Evolutionary conservation across 208 protist genomes (phyloP).

Genomic region (Crithidia fasciculata): DNA sequence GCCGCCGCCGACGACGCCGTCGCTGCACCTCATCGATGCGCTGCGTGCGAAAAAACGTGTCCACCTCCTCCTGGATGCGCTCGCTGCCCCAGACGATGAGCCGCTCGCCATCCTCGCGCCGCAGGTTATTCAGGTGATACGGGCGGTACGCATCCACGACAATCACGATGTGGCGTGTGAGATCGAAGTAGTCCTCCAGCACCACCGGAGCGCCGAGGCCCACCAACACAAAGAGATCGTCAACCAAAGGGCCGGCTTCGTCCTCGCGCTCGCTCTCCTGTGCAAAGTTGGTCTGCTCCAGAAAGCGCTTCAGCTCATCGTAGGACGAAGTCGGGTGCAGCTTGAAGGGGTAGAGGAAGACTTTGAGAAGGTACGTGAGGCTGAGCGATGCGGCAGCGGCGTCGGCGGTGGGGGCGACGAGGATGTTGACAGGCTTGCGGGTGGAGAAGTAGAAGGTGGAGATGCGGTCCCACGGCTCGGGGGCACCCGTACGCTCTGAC

Average conservation of each 20-base stretch:
- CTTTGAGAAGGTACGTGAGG: slow-evolving; percentile 69
- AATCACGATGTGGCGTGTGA: slow-evolving; percentile 71
- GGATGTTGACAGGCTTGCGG: slow-evolving; percentile 69
- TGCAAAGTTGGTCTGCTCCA: slow-evolving; percentile 60
- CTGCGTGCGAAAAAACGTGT: slow-evolving; percentile 71
- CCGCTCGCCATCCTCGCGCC: slow-evolving; percentile 49
- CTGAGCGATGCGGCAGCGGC: slow-evolving; percentile 79
- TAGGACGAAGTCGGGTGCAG: slow-evolving; percentile 76
- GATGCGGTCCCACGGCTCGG: slow-evolving; percentile 72
- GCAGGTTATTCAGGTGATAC: slow-evolving; percentile 76
- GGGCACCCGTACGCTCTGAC: too few relatives aligned
- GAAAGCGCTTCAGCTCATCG: slow-evolving; percentile 54
- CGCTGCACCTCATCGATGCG: slow-evolving; percentile 28
- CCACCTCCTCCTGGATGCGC: slow-evolving; percentile 68
- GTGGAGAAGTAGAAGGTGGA: slow-evolving; percentile 69
- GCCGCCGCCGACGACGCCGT: slow-evolving; percentile 40
- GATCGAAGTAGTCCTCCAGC: slow-evolving; percentile 76
- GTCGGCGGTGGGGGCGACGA: slow-evolving; percentile 76
- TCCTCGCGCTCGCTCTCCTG: slow-evolving; percentile 56
- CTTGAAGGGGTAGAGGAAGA: slow-evolving; percentile 75
- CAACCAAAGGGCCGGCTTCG: slow-evolving; percentile 22
- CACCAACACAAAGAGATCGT: too few relatives aligned
- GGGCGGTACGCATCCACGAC: slow-evolving; percentile 83
- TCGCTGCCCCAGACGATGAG: slow-evolving; percentile 73
- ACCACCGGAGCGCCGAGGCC: too few relatives aligned